Evolutionary conservation across 352 stramenopile genomes (phyloP), one percentile per base, ranked within the genome.

Genomic region (Pythium rhizo-oryzae): DNA sequence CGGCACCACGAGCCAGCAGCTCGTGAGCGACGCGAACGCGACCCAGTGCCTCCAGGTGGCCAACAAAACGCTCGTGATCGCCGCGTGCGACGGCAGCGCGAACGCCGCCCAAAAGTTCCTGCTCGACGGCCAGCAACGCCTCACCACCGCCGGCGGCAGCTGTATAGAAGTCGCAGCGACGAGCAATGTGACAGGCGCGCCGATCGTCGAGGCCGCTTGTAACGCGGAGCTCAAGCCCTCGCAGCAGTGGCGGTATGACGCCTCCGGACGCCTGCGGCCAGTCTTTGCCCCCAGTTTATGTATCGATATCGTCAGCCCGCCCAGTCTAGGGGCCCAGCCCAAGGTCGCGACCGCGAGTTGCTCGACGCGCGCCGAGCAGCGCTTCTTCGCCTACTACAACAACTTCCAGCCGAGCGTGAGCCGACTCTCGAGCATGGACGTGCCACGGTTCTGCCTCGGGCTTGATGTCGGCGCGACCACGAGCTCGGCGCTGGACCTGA

Each of bases 41-140:
- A 25, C 57, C 11, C 44, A 55, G 28, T 64, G 57, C 19, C 41
- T 64, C 5, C 25, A 51, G 11, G 44, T 44, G 16, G 60, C 71
- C 30, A 70, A 69, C 35, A 53, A 43, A 23, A 59, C 60, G 25
- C 50, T 50, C 52, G 73, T 8, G 46, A 72, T 56, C 68, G 58
- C 9, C 65, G n/a, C 25, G 1, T 53, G 47, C 9, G 33, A 46
- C 25, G 19, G 8, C 3, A 13, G 8, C 3, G 21, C 24, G 15
- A n/a, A 9, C 25, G 11, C 8, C 23, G 19, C 39, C 70, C 62
- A 74, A 65, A 43, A 76, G 71, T 55, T 67, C 2, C 16, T 52
- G 23, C 46, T 58, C 39, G 50, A 41, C 11, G 13, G 28, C 6
- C 21, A 47, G 28, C 60, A 67, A 39, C 33, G 35, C 16, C 43